These are phyloP conservation scores for Ramaria sp. DNA, from an alignment of 768 basidiomycete genomes.

Conservation along the genomic window DNA sequence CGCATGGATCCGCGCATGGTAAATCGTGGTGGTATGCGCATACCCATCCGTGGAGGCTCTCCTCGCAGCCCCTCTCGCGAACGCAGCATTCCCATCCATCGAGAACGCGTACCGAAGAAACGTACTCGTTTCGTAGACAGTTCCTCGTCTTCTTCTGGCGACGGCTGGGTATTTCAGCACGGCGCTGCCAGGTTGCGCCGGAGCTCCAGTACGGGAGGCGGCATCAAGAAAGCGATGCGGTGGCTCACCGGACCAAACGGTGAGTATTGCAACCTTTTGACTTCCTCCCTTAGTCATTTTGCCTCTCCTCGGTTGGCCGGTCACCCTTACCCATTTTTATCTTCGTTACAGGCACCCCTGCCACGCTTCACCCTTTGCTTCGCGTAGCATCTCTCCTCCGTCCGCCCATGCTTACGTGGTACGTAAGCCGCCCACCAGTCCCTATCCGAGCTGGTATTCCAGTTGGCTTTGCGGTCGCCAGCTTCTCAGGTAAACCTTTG, in stretches of 20 bases:
- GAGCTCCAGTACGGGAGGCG: not conserved
- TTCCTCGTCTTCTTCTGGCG: not conserved
- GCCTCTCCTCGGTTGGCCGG: no score
- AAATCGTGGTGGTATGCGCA: not conserved
- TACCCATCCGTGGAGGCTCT: no score
- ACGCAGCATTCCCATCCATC: not conserved
- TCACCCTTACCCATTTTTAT: not conserved
- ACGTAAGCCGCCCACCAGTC: not conserved
- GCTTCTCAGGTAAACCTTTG: not conserved
- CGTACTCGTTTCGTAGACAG: no score
- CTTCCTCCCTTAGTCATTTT: not conserved
- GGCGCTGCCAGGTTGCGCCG: not conserved
- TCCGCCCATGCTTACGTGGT: not conserved
- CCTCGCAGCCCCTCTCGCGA: not conserved
- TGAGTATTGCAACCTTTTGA: not conserved
- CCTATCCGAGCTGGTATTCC: not conserved
- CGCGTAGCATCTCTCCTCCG: not conserved
- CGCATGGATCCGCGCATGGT: not conserved
- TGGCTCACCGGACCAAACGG: not conserved
- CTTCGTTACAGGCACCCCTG: not conserved
- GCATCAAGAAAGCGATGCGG: constrained; percentile 3
- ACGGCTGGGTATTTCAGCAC: not conserved
- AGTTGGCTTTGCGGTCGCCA: not conserved
- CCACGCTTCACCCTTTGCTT: constrained; percentile 1
- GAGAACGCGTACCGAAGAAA: not conserved